Conservation (phyloP, 2,329 filamentous ascomycete species). For the Ophiostoma populinum region DNA sequence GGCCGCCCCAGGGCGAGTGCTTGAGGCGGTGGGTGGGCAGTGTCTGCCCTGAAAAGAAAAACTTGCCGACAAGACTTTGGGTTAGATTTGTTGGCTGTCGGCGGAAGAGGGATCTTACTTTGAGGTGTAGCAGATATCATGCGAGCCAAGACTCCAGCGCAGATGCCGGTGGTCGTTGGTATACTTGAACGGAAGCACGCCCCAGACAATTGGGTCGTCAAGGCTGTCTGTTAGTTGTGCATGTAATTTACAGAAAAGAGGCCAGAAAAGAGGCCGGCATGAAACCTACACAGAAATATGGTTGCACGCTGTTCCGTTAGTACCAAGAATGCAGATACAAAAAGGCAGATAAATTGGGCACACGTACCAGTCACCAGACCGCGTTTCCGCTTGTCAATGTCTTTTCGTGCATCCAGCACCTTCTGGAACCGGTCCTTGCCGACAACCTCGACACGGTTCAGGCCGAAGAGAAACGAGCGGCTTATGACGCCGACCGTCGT, state of each 20-base stretch:
- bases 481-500: slow-evolving; percentile 53
- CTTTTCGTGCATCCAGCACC: slow-evolving; percentile 54
- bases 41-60: slow-evolving; percentile 82
- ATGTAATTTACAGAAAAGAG: not conserved
- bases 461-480: slow-evolving; percentile 54
- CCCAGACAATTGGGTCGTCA: slow-evolving; percentile 92
- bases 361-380: slow-evolving; percentile 66
- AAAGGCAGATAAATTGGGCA: not conserved
- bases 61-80: slow-evolving; percentile 53
- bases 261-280: not conserved
- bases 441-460: slow-evolving; percentile 59
- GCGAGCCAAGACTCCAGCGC: slow-evolving; percentile 78
- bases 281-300: slow-evolving; percentile 70
- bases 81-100: no score
- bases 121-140: slow-evolving; percentile 89
- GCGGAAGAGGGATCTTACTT: slow-evolving; percentile 32
- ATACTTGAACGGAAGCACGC: slow-evolving; percentile 61
- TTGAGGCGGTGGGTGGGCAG: slow-evolving; percentile 71
- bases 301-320: slow-evolving; percentile 49
- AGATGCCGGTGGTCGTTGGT: slow-evolving; percentile 55
- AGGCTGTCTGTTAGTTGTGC: slow-evolving; percentile 34
- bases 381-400: slow-evolving; percentile 47
- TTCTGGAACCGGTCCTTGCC: slow-evolving; percentile 62
- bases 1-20: slow-evolving; percentile 64
- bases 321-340: not conserved